A percentile compares a stretch with the other conserved stretches of the same genome.
These are phyloP conservation scores for Zygotorulaspora florentina DNA, from an alignment of 805 yeast genomes.

Conservation along the genomic window DNA sequence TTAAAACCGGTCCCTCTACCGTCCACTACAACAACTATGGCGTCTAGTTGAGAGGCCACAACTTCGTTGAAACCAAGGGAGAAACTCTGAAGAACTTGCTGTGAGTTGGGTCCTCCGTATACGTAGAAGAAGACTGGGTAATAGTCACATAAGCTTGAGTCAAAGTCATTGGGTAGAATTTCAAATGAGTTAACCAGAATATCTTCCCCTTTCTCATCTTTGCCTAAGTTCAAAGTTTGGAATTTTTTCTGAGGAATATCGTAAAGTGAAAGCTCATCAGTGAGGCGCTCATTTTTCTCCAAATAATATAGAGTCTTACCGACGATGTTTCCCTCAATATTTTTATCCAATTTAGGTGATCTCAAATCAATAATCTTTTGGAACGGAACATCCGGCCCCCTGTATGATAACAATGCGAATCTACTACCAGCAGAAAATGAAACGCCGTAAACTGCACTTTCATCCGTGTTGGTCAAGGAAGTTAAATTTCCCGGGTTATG, in stretches of 20 bases:
- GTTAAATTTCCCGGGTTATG: conserved; percentile 38
- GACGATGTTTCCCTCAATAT: conserved; percentile 16
- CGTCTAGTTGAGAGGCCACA: conserved; percentile 69
- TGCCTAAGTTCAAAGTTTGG: conserved; percentile 51
- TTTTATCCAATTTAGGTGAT: conserved; percentile 24
- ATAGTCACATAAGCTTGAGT: conserved; percentile 43
- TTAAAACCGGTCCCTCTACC: conserved; percentile 95
- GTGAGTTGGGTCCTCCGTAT: conserved; percentile 96
- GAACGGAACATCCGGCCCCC: conserved; percentile 76
- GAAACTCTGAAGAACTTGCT: conserved; percentile 63
- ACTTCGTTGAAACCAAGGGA: conserved; percentile 66
- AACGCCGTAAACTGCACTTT: conserved; percentile 62
- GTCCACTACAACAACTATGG: conserved; percentile 90
- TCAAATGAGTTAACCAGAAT: conserved; percentile 63
- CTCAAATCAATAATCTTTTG: conserved; percentile 65
- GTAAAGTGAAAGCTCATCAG: conserved; percentile 39
- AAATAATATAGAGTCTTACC: conserved; percentile 32
- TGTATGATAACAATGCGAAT: conserved; percentile 62
- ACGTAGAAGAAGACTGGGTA: conserved; percentile 88
- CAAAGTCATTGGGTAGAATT: conserved; percentile 71
- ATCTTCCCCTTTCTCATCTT: conserved; percentile 44
- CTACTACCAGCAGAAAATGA: conserved; percentile 79
- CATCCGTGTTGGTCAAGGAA: conserved; percentile 46
- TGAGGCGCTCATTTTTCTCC: conserved; percentile 42
- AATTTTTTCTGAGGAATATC: conserved; percentile 54